Conservation (phyloP, 164 flowering plant species). For the Macadamia integrifolia region DNA sequence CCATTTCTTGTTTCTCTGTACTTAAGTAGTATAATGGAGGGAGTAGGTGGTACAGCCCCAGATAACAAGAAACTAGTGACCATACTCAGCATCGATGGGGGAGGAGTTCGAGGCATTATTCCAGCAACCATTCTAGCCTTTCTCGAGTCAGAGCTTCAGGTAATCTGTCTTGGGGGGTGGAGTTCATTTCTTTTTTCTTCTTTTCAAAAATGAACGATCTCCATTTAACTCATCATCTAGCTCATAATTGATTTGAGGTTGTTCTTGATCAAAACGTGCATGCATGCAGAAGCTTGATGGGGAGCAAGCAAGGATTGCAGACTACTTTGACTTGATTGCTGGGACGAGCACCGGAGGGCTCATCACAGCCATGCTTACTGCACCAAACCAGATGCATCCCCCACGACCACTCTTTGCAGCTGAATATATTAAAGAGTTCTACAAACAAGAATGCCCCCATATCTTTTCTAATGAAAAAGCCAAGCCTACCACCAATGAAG, state of each 20-base stretch:
- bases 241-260: too few relatives aligned
- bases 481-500: too few relatives aligned
- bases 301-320: slow-evolving; percentile 9
- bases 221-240: too few relatives aligned
- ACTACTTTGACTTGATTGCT: slow-evolving; percentile 14
- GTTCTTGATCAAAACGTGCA: too few relatives aligned
- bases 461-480: slow-evolving; percentile 4
- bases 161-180: too few relatives aligned
- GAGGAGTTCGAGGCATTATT: slow-evolving; percentile 6
- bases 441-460: background rate
- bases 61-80: background rate
- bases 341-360: slow-evolving; percentile 12
- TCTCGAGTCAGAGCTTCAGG: too few relatives aligned
- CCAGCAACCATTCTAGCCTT: slow-evolving; percentile 7
- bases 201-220: too few relatives aligned
- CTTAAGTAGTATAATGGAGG: too few relatives aligned
- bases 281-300: slow-evolving; percentile 9
- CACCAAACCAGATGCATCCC: slow-evolving; percentile 2
- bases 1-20: too few relatives aligned
- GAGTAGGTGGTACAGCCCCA: too few relatives aligned
- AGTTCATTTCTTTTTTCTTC: too few relatives aligned
- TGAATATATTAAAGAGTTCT: background rate
- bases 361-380: slow-evolving; percentile 4
- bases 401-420: slow-evolving; percentile 8
- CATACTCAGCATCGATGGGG: slow-evolving; percentile 9